Base-by-base conservation (phyloP, 495 filamentous ascomycete species). In the Trichodelitschia bisporula region DNA sequence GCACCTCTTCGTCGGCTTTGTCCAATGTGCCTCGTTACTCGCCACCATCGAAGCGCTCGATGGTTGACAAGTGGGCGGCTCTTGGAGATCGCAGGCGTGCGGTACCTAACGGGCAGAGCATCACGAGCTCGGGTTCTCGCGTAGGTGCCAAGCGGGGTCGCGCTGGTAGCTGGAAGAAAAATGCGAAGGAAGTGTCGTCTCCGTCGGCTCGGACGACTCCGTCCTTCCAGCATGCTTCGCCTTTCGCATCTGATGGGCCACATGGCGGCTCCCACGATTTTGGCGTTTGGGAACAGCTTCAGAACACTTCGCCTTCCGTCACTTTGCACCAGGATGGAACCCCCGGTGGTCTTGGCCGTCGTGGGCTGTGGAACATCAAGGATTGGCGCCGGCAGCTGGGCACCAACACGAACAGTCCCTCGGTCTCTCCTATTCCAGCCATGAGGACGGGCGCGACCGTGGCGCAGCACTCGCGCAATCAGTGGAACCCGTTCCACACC, bases 1-100 rank as follows among this genome's bases (percentile, higher is more conserved):
- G n/a, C n/a, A n/a, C n/a, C n/a, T n/a, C n/a, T n/a, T n/a, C n/a
- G n/a, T n/a, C n/a, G n/a, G n/a, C n/a, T n/a, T 55, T 55, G 4
- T 48, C 59, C 10, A 45, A 52, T 38, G 44, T 58, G 3, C 40
- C 55, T 35, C 59, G 55, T 24, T 67, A 68, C 30, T 60, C 59
- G 11, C 53, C 61, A 3, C 54, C 55, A 3, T 54, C 61, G 6
- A 61, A 61, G 48, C 57, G 54, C 13, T 55, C 6, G 53, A 54
- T 57, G 38, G 43, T 77, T 27, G 82, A 93, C 55, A 90, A 84
- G 47, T 93, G 82, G 82, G 61, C 75, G 2, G 72, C 66, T 4
- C 56, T 93, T 6, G 82, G 82, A 31, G 76, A 84, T 35, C 70
- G 73, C 41, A 58, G 79, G 23, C 69, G 77, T 39, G 72, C 67